phyloP scores from a whole-genome alignment of 1,139 yeast species.

The Kazachstania sp. region DNA sequence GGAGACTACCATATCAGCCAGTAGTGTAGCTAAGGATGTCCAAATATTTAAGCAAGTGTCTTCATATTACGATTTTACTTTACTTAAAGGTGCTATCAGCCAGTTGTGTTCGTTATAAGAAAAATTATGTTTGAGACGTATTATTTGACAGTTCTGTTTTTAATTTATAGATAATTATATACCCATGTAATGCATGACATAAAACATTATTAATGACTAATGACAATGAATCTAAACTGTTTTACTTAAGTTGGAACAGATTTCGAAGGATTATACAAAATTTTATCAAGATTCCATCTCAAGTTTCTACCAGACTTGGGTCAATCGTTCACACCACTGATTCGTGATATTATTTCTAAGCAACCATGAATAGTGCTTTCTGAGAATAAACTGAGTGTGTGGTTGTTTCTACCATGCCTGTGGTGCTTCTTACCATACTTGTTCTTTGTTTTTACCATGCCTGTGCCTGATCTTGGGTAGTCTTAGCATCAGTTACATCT shows the following conservation, averaged over 20 bases:
- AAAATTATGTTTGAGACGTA: background rate
- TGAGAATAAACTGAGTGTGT: background rate
- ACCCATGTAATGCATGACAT: background rate
- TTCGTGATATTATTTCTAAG: too few relatives aligned
- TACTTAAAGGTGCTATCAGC: slow-evolving; percentile 44
- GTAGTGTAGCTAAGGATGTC: slow-evolving; percentile 39
- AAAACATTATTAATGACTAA: too few relatives aligned
- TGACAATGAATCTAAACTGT: too few relatives aligned
- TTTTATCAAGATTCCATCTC: too few relatives aligned
- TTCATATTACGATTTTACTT: slow-evolving; percentile 48
- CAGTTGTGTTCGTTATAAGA: slow-evolving; percentile 18
- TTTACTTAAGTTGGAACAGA: too few relatives aligned
- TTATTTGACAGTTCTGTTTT: background rate
- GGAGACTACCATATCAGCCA: slow-evolving; percentile 49
- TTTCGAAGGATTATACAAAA: too few relatives aligned
- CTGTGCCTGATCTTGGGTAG: slow-evolving; percentile 21
- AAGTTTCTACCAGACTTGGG: too few relatives aligned
- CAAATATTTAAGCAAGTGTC: slow-evolving; percentile 53
- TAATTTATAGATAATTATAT: background rate
- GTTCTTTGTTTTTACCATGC: too few relatives aligned
- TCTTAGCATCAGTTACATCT: slow-evolving; percentile 13
- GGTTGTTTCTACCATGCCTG: too few relatives aligned
- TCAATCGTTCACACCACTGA: too few relatives aligned
- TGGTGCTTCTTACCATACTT: too few relatives aligned
- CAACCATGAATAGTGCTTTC: background rate